Evolutionary conservation across 2,329 filamentous ascomycete genomes (phyloP).

Genomic region (Aspergillus sojae): DNA sequence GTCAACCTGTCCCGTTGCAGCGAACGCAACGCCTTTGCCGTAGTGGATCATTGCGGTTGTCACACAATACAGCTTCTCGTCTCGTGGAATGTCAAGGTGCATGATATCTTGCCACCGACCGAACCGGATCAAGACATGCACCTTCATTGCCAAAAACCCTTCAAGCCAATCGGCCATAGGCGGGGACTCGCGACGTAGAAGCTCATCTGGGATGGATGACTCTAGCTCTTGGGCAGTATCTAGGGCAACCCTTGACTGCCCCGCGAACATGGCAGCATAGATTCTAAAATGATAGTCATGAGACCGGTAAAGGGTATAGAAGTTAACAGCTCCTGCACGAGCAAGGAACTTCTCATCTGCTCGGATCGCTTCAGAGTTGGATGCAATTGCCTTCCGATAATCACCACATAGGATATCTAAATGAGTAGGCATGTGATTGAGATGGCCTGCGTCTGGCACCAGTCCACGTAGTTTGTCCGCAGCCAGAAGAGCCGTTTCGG

Average conservation of each 20-base stretch:
- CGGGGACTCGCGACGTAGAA: constrained; percentile 66
- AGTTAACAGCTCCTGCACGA: constrained; percentile 63
- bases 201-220: constrained; percentile 61
- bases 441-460: constrained; percentile 70
- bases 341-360: constrained; percentile 70
- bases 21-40: constrained; percentile 67
- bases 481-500: constrained; percentile 63
- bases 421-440: constrained; percentile 77
- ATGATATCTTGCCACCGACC: constrained; percentile 71
- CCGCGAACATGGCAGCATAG: constrained; percentile 78
- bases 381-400: constrained; percentile 66
- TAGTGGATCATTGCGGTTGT: constrained; percentile 72
- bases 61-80: constrained; percentile 65
- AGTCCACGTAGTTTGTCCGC: constrained; percentile 66
- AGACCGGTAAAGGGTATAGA: constrained; percentile 75
- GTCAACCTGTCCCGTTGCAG: constrained; percentile 58
- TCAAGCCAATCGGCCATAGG: constrained; percentile 82
- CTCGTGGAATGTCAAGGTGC: constrained; percentile 57
- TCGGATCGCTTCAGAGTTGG: constrained; percentile 66
- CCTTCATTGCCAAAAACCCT: constrained; percentile 66
- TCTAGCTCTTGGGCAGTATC: constrained; percentile 64
- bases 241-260: constrained; percentile 63
- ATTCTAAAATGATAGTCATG: constrained; percentile 76
- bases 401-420: constrained; percentile 74
- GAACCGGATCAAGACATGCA: constrained; percentile 73